Base-by-base conservation (phyloP, 805 yeast genomes). In the Candida xiaguanensis region DNA sequence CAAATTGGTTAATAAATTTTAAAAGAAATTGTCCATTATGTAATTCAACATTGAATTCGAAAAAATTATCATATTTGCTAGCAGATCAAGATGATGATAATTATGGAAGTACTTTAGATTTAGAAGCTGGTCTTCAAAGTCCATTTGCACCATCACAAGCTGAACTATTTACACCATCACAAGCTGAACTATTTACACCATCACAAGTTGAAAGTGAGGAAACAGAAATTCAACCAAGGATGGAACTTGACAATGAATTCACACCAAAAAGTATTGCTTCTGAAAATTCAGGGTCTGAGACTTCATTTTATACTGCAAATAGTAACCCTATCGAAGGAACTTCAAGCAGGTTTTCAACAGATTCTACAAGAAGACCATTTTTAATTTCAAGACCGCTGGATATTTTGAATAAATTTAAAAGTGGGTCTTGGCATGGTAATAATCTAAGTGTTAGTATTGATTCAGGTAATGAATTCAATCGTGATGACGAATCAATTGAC, bases 21-120 rank as follows among this genome's bases (percentile, higher is more conserved):
- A 65, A 72, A 38, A 65, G 76, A 41, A 61, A 65, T 25, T 80
- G 85, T 49, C 85, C 85, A 2, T 68, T 80, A 40, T 80, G 85
- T 58, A 77, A 77, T 39, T 41, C 47, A 2, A 40, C 48, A 3
- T 46, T 59, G 9, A 34, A 44, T 13, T 41, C 34, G n/a, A 27
- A 36, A n/a, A 40, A 34, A 15, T 32, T 13, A 13, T 19, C 44
- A 3, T 44, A 41, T 28, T 37, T 55, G 33, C 53, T 55, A 46
- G 51, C 49, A 31, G 50, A 44, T 31, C 46, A 41, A 24, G 30
- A 31, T 3, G 24, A 26, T 8, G 39, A 43, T 16, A 40, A 39
- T 26, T 58, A 57, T 37, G 64, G 65, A 2, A 56, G 59, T 38
- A 35, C 50, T 1, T 46, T 49, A 29, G 51, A 50, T 30, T 40